Conservation (phyloP, 1,284 basidiomycete species). For the Leccinum fuscescens region DNA sequence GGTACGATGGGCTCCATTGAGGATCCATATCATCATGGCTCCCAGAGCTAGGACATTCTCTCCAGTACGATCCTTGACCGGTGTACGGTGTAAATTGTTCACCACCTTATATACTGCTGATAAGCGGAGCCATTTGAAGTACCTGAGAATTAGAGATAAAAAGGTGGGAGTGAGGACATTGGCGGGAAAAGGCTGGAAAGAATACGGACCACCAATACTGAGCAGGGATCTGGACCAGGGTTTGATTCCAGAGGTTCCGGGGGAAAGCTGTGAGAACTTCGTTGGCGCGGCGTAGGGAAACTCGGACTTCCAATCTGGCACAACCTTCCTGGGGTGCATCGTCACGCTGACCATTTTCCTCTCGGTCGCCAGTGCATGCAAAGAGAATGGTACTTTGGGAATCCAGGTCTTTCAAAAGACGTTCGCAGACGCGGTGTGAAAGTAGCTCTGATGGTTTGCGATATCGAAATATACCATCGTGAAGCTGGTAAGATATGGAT, state of each 20-base stretch:
- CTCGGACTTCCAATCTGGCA: constrained; percentile 6
- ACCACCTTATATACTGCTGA: not conserved
- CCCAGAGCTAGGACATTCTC: not conserved
- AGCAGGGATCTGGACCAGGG: constrained; percentile 5
- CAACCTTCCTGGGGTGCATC: constrained; percentile 3
- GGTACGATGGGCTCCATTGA: not conserved
- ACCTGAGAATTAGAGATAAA: not conserved
- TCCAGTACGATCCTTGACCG: not conserved
- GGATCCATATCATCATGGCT: not conserved
- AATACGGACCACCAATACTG: constrained; percentile 1
- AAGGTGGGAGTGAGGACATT: not conserved
- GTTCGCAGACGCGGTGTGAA: not conserved
- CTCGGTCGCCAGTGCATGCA: not conserved
- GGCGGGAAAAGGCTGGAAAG: not conserved
- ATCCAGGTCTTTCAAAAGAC: not conserved
- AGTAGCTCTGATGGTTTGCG: not conserved
- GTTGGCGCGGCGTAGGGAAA: fast-evolving
- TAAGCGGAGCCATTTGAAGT: constrained; percentile 12
- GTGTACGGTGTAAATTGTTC: not conserved
- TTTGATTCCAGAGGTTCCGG: not conserved
- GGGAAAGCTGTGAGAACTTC: not conserved
- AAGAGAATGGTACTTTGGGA: constrained; percentile 2
- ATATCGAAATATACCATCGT: constrained; percentile 1
- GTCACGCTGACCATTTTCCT: not conserved
- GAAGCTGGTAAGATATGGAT: constrained; percentile 14